These are phyloP conservation scores for Luffa aegyptiaca DNA, from an alignment of 306 rosid genomes.

Conservation along the genomic window DNA sequence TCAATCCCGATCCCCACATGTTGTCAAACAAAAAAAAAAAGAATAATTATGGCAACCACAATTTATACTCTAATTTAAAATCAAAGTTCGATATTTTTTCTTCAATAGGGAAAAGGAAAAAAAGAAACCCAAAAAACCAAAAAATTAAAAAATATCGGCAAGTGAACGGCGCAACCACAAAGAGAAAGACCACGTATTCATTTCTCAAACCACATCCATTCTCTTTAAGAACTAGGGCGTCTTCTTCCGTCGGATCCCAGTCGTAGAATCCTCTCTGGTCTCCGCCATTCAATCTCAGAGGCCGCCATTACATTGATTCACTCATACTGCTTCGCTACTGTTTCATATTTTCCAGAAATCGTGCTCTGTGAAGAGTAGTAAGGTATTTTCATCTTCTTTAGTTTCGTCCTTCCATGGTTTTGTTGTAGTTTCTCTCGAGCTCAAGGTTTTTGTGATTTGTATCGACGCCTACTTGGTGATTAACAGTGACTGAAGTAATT, in stretches of 20 bases:
- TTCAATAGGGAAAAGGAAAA: not conserved
- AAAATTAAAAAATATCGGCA: not conserved
- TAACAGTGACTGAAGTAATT: not conserved
- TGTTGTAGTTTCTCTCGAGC: not conserved
- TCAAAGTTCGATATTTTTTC: not conserved
- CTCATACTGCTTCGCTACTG: not conserved
- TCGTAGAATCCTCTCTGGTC: not conserved
- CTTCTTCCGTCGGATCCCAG: not conserved
- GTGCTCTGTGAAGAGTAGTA: constrained; percentile 24
- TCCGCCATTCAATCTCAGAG: constrained; percentile 4
- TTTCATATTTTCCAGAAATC: not conserved
- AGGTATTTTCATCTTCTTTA: not conserved
- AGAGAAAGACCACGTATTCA: constrained; percentile 45
- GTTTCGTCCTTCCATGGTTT: not conserved
- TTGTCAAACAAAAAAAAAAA: too few species aligned
- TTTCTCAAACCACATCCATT: constrained; percentile 50
- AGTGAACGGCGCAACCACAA: constrained; percentile 20
- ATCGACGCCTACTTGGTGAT: not conserved
- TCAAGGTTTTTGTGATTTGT: not conserved
- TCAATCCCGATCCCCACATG: too few species aligned
- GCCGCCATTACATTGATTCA: not conserved
- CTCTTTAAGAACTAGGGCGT: constrained; percentile 15
- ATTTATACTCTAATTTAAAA: not conserved
- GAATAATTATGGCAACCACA: not conserved
- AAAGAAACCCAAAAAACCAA: not conserved